Base-by-base conservation (phyloP, 2,329 filamentous ascomycete species). In the Penicillium expansum region DNA sequence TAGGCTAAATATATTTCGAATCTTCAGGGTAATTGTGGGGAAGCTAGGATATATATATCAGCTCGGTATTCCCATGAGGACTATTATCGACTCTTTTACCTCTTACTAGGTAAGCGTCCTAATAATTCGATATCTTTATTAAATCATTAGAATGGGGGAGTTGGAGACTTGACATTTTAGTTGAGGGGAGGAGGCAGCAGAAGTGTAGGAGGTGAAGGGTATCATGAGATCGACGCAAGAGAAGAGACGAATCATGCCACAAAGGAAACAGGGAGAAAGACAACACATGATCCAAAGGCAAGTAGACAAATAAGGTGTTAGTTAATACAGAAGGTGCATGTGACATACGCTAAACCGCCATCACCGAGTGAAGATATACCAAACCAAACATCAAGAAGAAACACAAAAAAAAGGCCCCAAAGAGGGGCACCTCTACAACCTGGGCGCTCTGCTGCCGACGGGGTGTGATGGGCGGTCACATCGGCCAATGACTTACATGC, bases 401-500 rank as follows among this genome's bases (percentile, higher is more conserved):
- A 35, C 5, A 8, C 5, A 45, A 24, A 33, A 33, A 24, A 33
- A 18, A 24, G 2, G 13, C 44, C 5, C 13, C 13, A 33, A 10
- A 27, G 2, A 14, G 18, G 10, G 30, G 30, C 18, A 1, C 14
- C 44, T 47, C 44, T 47, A 35, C 44, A 47, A 47, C 29, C 44
- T 24, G 44, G 44, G 18, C 3, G 5, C 18, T 13, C 30, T 13
- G 30, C 44, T 47, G 18, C 44, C 44, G 30, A 47, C 14, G 44
- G 43, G 43, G 44, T 33, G 2, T 33, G 9, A n/a, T 2, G 5
- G 44, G 44, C 30, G 30, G 44, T 47, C 44, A 24, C 30, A 47
- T 47, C 44, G 30, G 44, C 30, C 44, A 47, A 47, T 33, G 44
- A 47, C 44, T 47, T 47, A 47, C 44, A 24, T 7, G 18, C 44